Conservation (phyloP, 148 eudicot species). For the Pharnaceum exiguum region DNA sequence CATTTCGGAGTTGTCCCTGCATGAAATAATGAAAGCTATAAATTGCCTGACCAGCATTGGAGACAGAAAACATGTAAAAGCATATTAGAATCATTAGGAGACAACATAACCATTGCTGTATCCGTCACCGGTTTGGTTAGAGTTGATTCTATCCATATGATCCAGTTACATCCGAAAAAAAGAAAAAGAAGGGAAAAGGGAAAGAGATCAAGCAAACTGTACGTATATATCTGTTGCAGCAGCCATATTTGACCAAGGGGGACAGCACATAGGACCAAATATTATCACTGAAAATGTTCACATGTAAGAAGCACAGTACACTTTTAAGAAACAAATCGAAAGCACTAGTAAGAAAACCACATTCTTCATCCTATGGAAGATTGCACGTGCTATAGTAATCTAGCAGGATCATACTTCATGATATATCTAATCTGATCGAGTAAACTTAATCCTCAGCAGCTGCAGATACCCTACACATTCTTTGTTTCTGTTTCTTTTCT, state of each 20-base stretch:
- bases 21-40: conserved; percentile 10
- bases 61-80: not conserved
- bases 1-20: conserved; percentile 28
- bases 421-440: no score
- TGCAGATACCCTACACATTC: no score
- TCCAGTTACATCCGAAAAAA: not conserved
- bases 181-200: no score
- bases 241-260: conserved; percentile 11
- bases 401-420: no score
- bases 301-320: conserved; percentile 10
- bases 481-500: no score
- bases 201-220: no score
- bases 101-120: not conserved
- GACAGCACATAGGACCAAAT: conserved; percentile 1
- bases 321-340: not conserved
- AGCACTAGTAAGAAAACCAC: conserved; percentile 3
- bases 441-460: no score
- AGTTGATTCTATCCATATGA: not conserved
- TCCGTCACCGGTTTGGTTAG: not conserved
- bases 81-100: not conserved
- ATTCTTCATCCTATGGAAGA: conserved; percentile 11
- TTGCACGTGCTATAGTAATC: no score
- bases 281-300: not conserved
- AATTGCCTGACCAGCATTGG: not conserved
- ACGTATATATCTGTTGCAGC: conserved; percentile 6